phyloP scores from a whole-genome alignment of 257 asterid species.

The Jaltomata sinuosa region DNA sequence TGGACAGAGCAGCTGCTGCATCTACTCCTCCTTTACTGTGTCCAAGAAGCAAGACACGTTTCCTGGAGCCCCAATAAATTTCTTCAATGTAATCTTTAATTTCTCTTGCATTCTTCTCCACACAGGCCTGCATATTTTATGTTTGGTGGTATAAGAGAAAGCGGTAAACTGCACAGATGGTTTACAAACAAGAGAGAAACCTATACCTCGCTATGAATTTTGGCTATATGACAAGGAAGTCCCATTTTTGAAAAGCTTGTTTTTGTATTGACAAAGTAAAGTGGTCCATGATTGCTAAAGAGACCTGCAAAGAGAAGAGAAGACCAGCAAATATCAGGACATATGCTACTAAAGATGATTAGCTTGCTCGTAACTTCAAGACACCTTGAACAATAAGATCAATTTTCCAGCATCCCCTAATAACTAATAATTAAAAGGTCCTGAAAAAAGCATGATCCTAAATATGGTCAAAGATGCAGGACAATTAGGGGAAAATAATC shows the following conservation, averaged over 20 bases:
- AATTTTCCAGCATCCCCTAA: neutral
- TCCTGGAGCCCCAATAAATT: constrained; percentile 81
- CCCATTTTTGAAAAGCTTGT: constrained; percentile 86
- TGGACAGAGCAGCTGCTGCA: constrained; percentile 87
- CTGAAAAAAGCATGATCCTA: neutral
- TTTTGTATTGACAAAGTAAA: constrained; percentile 72
- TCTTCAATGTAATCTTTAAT: constrained; percentile 86
- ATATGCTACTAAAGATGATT: neutral
- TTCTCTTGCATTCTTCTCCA: constrained; percentile 87
- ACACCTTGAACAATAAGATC: neutral
- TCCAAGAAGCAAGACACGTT: constrained; percentile 84
- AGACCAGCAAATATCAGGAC: neutral
- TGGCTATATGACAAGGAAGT: constrained; percentile 80
- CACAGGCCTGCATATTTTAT: constrained; percentile 58
- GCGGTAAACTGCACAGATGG: neutral
- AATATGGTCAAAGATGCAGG: neutral
- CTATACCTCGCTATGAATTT: constrained; percentile 46
- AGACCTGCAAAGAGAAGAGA: constrained; percentile 25
- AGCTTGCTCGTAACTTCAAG: neutral
- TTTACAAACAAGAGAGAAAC: constrained; percentile 2
- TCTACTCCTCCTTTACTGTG: constrained; percentile 98
- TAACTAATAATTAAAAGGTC: neutral
- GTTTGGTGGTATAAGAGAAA: neutral
- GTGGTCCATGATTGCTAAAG: constrained; percentile 52
- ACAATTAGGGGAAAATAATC: neutral